Base-by-base conservation (phyloP, 1,284 basidiomycete species). In the Rugosomyces carneus region DNA sequence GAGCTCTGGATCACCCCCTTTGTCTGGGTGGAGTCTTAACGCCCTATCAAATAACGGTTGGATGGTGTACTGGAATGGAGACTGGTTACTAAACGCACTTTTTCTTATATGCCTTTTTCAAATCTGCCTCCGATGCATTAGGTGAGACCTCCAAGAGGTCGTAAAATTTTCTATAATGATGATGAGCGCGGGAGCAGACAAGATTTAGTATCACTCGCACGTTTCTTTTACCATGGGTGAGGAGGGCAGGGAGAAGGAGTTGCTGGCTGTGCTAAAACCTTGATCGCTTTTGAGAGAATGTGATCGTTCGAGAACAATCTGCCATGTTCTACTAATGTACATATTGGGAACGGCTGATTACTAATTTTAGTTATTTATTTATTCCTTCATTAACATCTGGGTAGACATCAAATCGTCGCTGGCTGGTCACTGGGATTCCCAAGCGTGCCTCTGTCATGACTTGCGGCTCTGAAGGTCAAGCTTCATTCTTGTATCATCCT, bases 91-190 rank as follows among this genome's bases (percentile, higher is more conserved):
- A 2, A 6, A 53, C 66, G 42, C 57, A 93, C 91, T 91, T 92
- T 73, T 94, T 93, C 55, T 91, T 80, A 72, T 94, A 96, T 24
- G 92, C 92, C 69, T 94, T 94, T 76, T 93, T 95, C 65, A 96
- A 80, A 53, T 93, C 89, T 49, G 75, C 65, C 52, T 93, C 87
- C 42, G 81, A 81, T 42, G 86, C 91, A 57, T 77, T 76, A 47
- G 86, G 79, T n/a, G 78, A 57, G 34, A 86, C 88, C 54, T 91
- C 89, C 37, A 93, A 78, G 53, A 94, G 77, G 70, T 93, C 88
- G 70, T 93, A 93, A 70, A 80, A 91, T 81, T 92, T 89, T 61
- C 89, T 91, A 58, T 23, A 13, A 5, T 26, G 44, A 44, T 24
- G 42, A 23, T 23, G 7, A 23, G 21, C 45, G 29, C 32, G 21